A percentile compares a stretch with the other conserved stretches of the same genome.
phyloP scores from a whole-genome alignment of 106 monocot species.

The Allium sativum region DNA sequence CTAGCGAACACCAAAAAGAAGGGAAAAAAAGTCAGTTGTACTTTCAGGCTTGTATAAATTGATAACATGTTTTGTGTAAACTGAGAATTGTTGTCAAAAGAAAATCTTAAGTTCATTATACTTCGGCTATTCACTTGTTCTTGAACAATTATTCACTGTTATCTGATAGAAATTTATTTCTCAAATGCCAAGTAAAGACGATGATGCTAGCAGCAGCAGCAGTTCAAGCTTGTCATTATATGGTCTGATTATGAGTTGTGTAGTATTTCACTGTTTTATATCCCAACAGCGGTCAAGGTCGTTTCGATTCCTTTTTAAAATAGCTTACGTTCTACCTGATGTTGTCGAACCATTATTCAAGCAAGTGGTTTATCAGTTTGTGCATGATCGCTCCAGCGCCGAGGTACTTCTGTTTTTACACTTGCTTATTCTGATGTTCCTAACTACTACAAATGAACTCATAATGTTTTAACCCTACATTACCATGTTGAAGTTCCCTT shows the following conservation, averaged over 20 bases:
- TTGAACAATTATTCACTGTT: too few species aligned
- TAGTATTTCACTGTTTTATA: neutral
- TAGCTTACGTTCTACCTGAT: constrained; percentile 77
- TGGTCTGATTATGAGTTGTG: constrained; percentile 28
- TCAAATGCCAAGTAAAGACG: constrained; percentile 60
- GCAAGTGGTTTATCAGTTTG: constrained; percentile 90
- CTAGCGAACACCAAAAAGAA: too few species aligned
- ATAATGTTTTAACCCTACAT: too few species aligned
- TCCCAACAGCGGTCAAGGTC: too few species aligned
- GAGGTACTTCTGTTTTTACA: constrained; percentile 48
- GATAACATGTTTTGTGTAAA: too few species aligned
- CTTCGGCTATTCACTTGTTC: too few species aligned
- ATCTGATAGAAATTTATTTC: constrained; percentile 11
- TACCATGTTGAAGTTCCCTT: too few species aligned
- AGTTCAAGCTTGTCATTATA: constrained; percentile 92
- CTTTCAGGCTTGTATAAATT: too few species aligned
- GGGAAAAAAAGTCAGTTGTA: too few species aligned
- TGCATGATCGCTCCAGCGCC: constrained; percentile 78
- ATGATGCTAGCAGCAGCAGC: constrained; percentile 96
- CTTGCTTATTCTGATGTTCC: too few species aligned
- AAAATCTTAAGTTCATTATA: neutral
- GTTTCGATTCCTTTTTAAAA: neutral
- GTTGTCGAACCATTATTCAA: constrained; percentile 89
- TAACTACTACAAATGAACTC: too few species aligned
- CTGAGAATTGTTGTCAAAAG: too few species aligned